Percentiles rank a stretch among this genome's conserved stretches.
Evolutionary conservation across 164 flowering plant species (phyloP).

Genomic region (Nelumbo lutea): DNA sequence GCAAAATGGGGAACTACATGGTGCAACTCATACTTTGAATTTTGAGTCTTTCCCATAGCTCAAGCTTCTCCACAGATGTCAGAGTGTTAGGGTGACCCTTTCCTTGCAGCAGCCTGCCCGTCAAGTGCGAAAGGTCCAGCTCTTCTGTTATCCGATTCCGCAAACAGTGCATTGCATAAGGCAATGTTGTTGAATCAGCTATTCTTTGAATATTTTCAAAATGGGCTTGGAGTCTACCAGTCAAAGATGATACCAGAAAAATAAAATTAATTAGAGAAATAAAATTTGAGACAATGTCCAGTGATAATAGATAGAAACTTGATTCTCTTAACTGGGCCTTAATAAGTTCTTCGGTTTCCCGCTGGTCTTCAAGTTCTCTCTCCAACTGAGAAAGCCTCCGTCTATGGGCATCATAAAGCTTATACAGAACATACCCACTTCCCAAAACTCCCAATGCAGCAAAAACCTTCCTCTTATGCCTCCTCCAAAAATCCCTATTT

Average conservation of each 20-base stretch:
- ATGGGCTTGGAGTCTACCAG: conserved; percentile 69
- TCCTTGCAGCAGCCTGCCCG: conserved; percentile 56
- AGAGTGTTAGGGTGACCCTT: conserved; percentile 62
- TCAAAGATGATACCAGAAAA: conserved; percentile 6
- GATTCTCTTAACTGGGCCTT: conserved; percentile 70
- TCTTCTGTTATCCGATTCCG: conserved; percentile 56
- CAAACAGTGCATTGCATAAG: conserved; percentile 63
- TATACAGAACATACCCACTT: conserved; percentile 75
- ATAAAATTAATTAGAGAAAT: not conserved
- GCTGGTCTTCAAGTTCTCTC: conserved; percentile 43
- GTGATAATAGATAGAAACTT: not conserved
- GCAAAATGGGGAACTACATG: not conserved
- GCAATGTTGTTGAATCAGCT: conserved; percentile 76
- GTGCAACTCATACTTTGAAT: conserved; percentile 51
- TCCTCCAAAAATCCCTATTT: conserved; percentile 78
- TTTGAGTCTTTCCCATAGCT: conserved; percentile 85
- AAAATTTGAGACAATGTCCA: not conserved
- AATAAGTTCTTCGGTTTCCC: conserved; percentile 57
- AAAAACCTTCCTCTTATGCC: conserved; percentile 67
- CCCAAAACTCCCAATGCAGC: conserved; percentile 63
- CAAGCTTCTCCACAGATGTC: conserved; percentile 61
- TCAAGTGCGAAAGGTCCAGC: conserved; percentile 55
- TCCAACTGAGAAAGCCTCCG: conserved; percentile 47
- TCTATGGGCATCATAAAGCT: conserved; percentile 51
- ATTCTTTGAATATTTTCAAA: conserved; percentile 76